Evolutionary conservation across 441 rosid species (phyloP).

Genomic region (Pelargonium exstipulatum): DNA sequence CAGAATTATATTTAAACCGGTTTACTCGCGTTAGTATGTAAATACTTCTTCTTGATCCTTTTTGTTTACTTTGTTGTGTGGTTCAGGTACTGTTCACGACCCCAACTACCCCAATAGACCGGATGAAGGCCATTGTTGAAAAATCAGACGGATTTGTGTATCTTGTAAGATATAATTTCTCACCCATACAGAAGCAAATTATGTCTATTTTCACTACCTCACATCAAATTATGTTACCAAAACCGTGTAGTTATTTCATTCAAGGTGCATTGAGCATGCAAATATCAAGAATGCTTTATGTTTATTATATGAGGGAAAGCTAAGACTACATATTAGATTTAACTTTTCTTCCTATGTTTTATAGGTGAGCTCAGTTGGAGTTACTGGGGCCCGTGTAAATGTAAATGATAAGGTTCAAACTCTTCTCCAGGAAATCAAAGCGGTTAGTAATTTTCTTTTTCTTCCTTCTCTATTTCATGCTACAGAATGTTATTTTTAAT

Average conservation of each 20-base stretch:
- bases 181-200: too few species aligned
- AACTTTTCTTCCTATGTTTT: slow-evolving; percentile 10
- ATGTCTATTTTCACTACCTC: too few species aligned
- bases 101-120: slow-evolving; percentile 77
- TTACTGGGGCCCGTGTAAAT: slow-evolving; percentile 80
- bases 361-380: slow-evolving; percentile 86
- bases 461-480: too few species aligned
- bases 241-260: too few species aligned
- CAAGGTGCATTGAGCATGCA: too few species aligned
- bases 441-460: slow-evolving; percentile 32
- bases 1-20: neutral
- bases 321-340: neutral
- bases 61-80: slow-evolving; percentile 14
- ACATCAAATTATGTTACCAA: too few species aligned
- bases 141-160: slow-evolving; percentile 85
- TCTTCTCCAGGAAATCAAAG: slow-evolving; percentile 64
- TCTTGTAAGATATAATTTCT: slow-evolving; percentile 51
- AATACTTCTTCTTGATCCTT: slow-evolving; percentile 8
- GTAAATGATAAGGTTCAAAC: slow-evolving; percentile 54
- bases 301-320: too few species aligned
- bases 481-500: too few species aligned
- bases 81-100: slow-evolving; percentile 80
- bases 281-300: too few species aligned
- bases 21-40: neutral
- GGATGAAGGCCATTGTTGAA: slow-evolving; percentile 84